These are phyloP conservation scores for Boletus subcaerulescens DNA, from an alignment of 768 basidiomycete species.

Conservation along the genomic window DNA sequence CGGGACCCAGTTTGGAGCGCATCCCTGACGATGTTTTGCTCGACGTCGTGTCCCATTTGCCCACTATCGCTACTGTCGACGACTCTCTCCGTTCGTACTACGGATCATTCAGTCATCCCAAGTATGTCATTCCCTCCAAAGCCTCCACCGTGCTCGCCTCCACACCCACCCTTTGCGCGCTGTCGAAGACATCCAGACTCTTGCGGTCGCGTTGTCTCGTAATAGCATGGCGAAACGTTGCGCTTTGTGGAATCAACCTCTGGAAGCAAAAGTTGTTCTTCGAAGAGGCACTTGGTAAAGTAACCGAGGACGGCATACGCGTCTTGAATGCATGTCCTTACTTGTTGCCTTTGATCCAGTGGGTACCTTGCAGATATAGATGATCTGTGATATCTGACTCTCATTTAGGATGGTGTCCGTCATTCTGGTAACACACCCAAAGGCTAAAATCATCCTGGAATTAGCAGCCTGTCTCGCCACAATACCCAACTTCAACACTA, in stretches of 20 bases:
- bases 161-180: neutral
- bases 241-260: neutral
- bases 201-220: conserved; percentile 11
- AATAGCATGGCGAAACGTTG: conserved; percentile 12
- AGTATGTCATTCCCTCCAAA: too few relatives aligned
- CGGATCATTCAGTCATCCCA: too few relatives aligned
- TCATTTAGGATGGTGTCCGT: neutral
- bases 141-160: neutral
- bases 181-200: conserved; percentile 6
- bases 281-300: neutral
- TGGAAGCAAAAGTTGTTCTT: neutral
- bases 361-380: neutral
- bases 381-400: neutral
- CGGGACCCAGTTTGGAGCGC: too few relatives aligned
- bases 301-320: neutral
- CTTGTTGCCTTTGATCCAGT: conserved; percentile 5
- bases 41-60: too few relatives aligned
- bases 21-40: too few relatives aligned
- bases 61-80: too few relatives aligned
- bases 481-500: conserved; percentile 4
- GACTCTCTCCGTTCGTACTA: too few relatives aligned
- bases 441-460: neutral
- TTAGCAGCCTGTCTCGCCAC: conserved; percentile 6
- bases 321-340: conserved; percentile 4
- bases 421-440: neutral